These are phyloP conservation scores for Scutellaria minor DNA, from an alignment of 257 asterid species.

Conservation along the genomic window DNA sequence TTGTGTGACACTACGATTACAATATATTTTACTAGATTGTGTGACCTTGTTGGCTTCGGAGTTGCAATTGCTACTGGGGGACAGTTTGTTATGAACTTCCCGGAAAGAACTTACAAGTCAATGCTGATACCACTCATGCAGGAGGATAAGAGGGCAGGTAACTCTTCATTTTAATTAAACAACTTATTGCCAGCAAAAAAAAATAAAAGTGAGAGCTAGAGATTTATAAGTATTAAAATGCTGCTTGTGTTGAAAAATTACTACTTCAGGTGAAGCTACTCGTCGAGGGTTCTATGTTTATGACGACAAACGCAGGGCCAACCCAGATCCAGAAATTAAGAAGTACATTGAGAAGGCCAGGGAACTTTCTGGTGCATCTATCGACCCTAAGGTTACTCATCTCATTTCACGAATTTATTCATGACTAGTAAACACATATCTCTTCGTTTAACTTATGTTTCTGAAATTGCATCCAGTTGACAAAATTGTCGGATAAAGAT, in stretches of 20 bases:
- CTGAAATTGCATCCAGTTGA: constrained; percentile 48
- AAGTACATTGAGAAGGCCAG: constrained; percentile 80
- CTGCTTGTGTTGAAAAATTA: constrained; percentile 24
- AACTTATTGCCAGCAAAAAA: neutral
- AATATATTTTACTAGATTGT: constrained; percentile 50
- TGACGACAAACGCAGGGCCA: constrained; percentile 82
- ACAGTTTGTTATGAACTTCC: constrained; percentile 72
- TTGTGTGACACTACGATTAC: constrained; percentile 19
- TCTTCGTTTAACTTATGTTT: neutral
- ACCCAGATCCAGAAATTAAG: constrained; percentile 86
- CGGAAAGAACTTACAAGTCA: constrained; percentile 85
- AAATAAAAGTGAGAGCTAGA: too few relatives aligned
- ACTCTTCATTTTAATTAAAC: neutral
- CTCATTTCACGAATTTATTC: constrained; percentile 21
- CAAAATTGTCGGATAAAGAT: constrained; percentile 75
- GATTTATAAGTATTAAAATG: neutral
- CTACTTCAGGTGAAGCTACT: constrained; percentile 74
- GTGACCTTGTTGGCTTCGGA: constrained; percentile 92
- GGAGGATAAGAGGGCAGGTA: constrained; percentile 91
- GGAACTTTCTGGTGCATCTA: constrained; percentile 70
- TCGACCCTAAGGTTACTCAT: constrained; percentile 78
- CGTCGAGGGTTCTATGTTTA: constrained; percentile 77
- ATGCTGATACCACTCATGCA: constrained; percentile 90
- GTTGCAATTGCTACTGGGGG: constrained; percentile 89
- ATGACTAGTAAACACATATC: neutral